Evolutionary conservation across 148 eudicot genomes (phyloP).

Genomic region (Mesembryanthemum crystallinum): DNA sequence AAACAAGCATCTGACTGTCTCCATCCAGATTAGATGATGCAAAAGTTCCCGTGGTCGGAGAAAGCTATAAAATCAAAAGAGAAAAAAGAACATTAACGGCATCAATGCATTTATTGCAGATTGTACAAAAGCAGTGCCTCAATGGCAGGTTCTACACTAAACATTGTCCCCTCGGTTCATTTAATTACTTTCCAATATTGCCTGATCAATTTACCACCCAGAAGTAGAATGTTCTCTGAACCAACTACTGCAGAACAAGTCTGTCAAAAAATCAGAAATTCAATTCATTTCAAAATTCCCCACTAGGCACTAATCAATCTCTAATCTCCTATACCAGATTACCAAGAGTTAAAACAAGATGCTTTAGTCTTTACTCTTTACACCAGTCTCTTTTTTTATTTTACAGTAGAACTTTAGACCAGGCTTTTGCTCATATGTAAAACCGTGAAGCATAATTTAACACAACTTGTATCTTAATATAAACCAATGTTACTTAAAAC

Average conservation of each 20-base stretch:
- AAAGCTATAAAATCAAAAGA: conserved; percentile 28
- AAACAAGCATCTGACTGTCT: conserved; percentile 32
- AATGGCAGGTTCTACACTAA: too few species aligned
- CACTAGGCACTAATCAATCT: background rate
- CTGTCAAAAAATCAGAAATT: background rate
- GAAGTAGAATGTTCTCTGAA: background rate
- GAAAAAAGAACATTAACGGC: background rate
- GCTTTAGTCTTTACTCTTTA: too few species aligned
- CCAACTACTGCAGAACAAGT: background rate
- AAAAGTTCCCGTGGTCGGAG: conserved; percentile 69
- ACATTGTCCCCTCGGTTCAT: background rate
- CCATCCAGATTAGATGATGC: conserved; percentile 26
- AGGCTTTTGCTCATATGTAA: background rate
- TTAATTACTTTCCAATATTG: background rate
- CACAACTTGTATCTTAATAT: background rate
- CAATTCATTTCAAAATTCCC: background rate
- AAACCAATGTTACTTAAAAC: background rate
- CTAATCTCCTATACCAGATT: background rate
- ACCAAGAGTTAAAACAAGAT: background rate
- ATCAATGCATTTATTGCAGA: background rate
- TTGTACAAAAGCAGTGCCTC: background rate
- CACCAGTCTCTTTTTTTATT: too few species aligned
- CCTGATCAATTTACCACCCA: background rate
- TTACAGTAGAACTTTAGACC: background rate
- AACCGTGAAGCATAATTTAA: background rate